Evolutionary conservation across 306 rosid species (phyloP).

Genomic region (Mimosa bimucronata): DNA sequence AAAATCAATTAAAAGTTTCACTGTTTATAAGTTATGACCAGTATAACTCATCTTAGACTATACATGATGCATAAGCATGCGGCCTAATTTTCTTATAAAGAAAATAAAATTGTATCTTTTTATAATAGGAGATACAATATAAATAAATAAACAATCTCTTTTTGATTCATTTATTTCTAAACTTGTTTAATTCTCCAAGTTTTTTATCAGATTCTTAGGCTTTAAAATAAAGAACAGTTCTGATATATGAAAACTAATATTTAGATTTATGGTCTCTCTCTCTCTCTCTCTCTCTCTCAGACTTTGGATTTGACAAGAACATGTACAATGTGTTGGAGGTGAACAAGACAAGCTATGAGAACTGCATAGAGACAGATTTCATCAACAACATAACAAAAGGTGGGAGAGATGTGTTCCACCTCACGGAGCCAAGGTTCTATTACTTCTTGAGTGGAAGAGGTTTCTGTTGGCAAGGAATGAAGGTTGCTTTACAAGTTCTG

Average conservation of each 20-base stretch:
- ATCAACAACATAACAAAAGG: constrained; percentile 60
- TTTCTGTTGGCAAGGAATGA: constrained; percentile 60
- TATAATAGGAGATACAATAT: no score
- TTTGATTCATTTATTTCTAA: no score
- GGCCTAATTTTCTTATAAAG: no score
- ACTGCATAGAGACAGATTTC: constrained; percentile 55
- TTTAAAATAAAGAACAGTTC: background rate
- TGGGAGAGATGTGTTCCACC: constrained; percentile 60
- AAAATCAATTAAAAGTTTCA: background rate
- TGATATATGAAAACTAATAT: background rate
- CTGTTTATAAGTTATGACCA: background rate
- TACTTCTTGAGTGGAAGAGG: constrained; percentile 67
- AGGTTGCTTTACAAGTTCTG: no score
- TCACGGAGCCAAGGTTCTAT: constrained; percentile 46
- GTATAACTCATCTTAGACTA: background rate
- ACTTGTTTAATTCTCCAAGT: background rate
- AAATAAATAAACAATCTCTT: background rate
- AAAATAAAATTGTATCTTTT: no score
- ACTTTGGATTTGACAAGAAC: constrained; percentile 58
- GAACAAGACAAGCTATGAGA: constrained; percentile 59
- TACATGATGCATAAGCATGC: no score
- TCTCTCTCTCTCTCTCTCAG: constrained; percentile 21
- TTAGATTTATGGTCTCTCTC: background rate
- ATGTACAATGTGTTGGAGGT: constrained; percentile 64
- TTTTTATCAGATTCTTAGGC: background rate